A percentile compares a stretch with the other conserved stretches of the same genome.
Evolutionary conservation across 2,329 filamentous ascomycete species (phyloP).

Genomic region (Nemania abortiva): DNA sequence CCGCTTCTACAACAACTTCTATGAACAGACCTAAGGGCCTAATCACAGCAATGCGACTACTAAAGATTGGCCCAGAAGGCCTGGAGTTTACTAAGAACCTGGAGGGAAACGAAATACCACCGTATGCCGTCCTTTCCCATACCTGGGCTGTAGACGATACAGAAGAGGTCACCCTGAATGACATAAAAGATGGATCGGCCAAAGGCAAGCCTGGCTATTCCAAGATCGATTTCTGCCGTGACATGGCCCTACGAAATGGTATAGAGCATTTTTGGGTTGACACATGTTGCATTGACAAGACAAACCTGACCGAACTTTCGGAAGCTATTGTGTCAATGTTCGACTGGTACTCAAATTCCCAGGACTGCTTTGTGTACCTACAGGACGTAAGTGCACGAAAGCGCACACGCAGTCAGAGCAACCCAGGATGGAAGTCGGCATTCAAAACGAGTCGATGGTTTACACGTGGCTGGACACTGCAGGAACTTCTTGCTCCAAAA

Average conservation of each 20-base stretch:
- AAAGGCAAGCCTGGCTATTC: neutral
- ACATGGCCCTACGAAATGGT: neutral
- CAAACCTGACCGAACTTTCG: slow-evolving; percentile 1
- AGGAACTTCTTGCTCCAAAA: neutral
- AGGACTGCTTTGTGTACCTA: slow-evolving; percentile 5
- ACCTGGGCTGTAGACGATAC: slow-evolving; percentile 8
- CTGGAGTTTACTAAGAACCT: too few relatives aligned
- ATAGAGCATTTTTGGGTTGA: slow-evolving; percentile 1
- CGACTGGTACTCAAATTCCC: slow-evolving; percentile 1
- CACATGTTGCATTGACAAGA: slow-evolving; percentile 1
- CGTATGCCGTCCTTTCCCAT: slow-evolving; percentile 13
- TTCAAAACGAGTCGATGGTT: neutral
- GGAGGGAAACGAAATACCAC: too few relatives aligned
- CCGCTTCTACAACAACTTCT: too few relatives aligned
- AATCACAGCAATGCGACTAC: too few relatives aligned
- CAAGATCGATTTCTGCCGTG: neutral
- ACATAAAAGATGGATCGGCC: neutral
- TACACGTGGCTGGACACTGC: too few relatives aligned
- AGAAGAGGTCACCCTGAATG: slow-evolving; percentile 11
- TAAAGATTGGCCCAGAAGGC: too few relatives aligned
- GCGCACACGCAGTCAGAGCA: neutral
- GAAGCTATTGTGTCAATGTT: neutral
- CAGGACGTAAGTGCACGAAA: neutral
- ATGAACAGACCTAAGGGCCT: too few relatives aligned
- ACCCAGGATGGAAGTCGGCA: neutral